phyloP scores from a whole-genome alignment of 257 asterid species.

The Nicotiana attenuata region DNA sequence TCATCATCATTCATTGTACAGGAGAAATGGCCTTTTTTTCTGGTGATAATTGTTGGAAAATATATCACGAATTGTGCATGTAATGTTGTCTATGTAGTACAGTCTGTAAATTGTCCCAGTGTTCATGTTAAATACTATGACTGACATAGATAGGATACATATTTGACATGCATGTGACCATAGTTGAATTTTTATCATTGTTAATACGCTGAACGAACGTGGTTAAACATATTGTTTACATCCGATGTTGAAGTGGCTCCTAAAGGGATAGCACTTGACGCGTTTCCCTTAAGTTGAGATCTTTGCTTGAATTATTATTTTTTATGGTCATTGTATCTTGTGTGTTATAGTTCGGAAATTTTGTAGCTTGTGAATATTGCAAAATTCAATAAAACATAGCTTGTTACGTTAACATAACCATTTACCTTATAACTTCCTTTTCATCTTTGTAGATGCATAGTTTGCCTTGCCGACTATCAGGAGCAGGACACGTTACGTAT shows the following conservation, averaged over 20 bases:
- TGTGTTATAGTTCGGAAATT: not conserved
- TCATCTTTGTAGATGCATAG: constrained; percentile 50
- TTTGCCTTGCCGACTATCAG: constrained; percentile 69
- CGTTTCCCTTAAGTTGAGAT: not conserved
- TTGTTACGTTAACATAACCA: not conserved
- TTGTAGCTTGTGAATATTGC: not conserved
- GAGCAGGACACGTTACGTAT: constrained; percentile 57
- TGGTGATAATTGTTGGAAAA: not conserved
- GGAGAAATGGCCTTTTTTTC: not conserved
- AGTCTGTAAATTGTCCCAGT: not conserved
- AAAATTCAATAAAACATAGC: not conserved
- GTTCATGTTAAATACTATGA: not conserved
- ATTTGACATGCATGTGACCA: not conserved
- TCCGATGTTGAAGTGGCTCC: not conserved
- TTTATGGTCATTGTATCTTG: not conserved
- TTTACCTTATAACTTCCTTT: not conserved
- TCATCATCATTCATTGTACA: not conserved
- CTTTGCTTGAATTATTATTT: not conserved
- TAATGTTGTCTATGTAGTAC: not conserved
- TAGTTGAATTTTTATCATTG: not conserved
- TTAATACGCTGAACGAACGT: not conserved
- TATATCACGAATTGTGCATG: not conserved
- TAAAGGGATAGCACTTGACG: not conserved
- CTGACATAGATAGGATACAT: not conserved
- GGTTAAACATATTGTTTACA: not conserved